phyloP scores from a whole-genome alignment of 306 rosid genomes.

The Cyamopsis tetragonoloba region DNA sequence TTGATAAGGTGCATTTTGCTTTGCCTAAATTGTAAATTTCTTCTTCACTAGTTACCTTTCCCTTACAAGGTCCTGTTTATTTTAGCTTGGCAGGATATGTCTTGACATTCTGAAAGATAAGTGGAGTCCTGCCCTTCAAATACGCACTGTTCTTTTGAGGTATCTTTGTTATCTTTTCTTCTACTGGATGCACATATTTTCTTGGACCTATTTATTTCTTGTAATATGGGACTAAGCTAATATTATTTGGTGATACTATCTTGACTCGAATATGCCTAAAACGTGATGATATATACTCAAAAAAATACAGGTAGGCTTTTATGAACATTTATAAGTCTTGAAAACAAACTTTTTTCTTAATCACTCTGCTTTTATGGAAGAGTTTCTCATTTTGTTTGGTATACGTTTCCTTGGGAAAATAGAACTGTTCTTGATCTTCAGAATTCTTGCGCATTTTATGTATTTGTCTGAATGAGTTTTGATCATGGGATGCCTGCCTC shows the following conservation, averaged over 20 bases:
- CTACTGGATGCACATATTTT: neutral
- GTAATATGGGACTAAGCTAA: neutral
- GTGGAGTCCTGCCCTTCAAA: constrained; percentile 93
- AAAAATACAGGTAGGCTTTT: neutral
- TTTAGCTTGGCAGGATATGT: constrained; percentile 83
- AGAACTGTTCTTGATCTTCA: neutral
- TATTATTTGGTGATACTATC: neutral
- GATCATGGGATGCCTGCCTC: neutral
- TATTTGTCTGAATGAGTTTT: neutral
- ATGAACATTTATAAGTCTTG: neutral
- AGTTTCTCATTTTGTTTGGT: neutral
- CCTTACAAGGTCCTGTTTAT: constrained; percentile 11
- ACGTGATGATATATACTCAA: neutral
- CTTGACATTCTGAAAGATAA: constrained; percentile 85
- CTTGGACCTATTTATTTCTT: neutral
- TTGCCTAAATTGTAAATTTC: neutral
- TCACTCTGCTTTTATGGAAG: neutral
- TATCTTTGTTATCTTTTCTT: constrained; percentile 21
- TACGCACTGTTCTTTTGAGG: constrained; percentile 90
- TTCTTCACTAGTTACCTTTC: neutral
- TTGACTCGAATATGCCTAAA: neutral
- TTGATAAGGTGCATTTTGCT: constrained; percentile 66
- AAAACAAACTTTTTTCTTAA: neutral
- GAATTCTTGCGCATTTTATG: neutral
- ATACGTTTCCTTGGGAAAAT: neutral